Base-by-base conservation (phyloP, 805 yeast species). In the Ogataea thermomethanolica region DNA sequence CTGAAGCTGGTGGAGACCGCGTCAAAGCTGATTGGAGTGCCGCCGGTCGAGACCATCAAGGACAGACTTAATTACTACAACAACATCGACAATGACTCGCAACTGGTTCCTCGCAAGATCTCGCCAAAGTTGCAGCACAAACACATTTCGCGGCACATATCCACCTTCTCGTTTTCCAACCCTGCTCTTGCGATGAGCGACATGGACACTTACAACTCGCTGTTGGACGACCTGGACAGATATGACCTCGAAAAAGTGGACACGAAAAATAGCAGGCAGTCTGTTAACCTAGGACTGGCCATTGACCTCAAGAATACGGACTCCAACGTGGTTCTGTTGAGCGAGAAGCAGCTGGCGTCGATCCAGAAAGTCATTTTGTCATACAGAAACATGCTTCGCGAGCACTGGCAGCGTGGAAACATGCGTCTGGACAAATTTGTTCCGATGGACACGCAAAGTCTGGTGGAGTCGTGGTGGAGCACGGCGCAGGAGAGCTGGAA, bases 1-100 rank as follows among this genome's bases (percentile, higher is more conserved):
- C 75, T 77, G 61, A 70, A 65, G 43, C 60, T 85, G 44, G 66
- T 84, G 23, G 87, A 79, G 43, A 61, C 76, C 1, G 80, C 84
- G 1, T 78, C 90, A 0, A 74, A 64, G 50, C 61, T 85, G 33
- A 72, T 81, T 21, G 72, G 77, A 3, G 66, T 64, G 29, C 81
- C 82, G 4, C 74, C 79, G 25, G 65, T 69, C 23, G 79, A 70
- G 53, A 59, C 66, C 20, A 51, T 48, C 24, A 55, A 52, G 35
- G 64, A 59, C 32, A 47, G 49, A 15, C 44, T 62, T 26, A 59
- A 59, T 40, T 62, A 59, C 45, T 64, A 65, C 43, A 53, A 46
- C 49, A 61, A 54, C 42, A 58, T 62, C 31, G 66, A 60, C 29
- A 55, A 59, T 42, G 64, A 59, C 11, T 52, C 63, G 25, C 87